phyloP scores from a whole-genome alignment of 495 filamentous ascomycete genomes.

The Aspergillus egyptiacus region DNA sequence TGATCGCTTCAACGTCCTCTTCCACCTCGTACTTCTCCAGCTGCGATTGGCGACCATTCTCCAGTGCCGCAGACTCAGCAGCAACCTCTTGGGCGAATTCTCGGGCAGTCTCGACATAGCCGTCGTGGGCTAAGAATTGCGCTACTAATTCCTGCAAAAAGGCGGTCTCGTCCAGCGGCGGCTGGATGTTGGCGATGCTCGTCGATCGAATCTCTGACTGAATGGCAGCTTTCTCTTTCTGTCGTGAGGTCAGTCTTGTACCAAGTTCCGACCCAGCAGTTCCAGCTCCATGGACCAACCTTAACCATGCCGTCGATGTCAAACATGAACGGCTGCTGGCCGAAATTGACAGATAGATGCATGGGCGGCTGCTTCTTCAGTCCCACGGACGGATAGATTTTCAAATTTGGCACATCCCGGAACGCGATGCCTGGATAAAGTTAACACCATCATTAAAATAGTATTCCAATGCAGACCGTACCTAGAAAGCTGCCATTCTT shows the following conservation, averaged over 20 bases:
- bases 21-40: slow-evolving; percentile 64
- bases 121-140: slow-evolving; percentile 91
- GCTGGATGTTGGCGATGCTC: slow-evolving; percentile 52
- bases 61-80: slow-evolving; percentile 60
- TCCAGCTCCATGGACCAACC: slow-evolving; percentile 36
- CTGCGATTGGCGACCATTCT: slow-evolving; percentile 45
- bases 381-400: slow-evolving; percentile 82
- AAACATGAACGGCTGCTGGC: slow-evolving; percentile 80
- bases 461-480: slow-evolving; percentile 32
- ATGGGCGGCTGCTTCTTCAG: slow-evolving; percentile 81
- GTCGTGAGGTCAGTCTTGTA: slow-evolving; percentile 12
- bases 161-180: slow-evolving; percentile 63
- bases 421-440: slow-evolving; percentile 65
- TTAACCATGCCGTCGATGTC: slow-evolving; percentile 86
- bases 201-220: slow-evolving; percentile 49
- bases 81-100: slow-evolving; percentile 83
- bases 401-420: slow-evolving; percentile 61
- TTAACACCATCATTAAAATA: not conserved
- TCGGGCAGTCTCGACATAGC: slow-evolving; percentile 89
- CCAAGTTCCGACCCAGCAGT: not conserved
- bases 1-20: slow-evolving; percentile 82
- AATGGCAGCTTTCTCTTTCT: slow-evolving; percentile 60
- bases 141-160: slow-evolving; percentile 78
- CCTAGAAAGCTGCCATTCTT: slow-evolving; percentile 81
- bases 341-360: slow-evolving; percentile 84